Evolutionary conservation across 345 rosid species (phyloP).

Genomic region (Noccaea caerulescens): DNA sequence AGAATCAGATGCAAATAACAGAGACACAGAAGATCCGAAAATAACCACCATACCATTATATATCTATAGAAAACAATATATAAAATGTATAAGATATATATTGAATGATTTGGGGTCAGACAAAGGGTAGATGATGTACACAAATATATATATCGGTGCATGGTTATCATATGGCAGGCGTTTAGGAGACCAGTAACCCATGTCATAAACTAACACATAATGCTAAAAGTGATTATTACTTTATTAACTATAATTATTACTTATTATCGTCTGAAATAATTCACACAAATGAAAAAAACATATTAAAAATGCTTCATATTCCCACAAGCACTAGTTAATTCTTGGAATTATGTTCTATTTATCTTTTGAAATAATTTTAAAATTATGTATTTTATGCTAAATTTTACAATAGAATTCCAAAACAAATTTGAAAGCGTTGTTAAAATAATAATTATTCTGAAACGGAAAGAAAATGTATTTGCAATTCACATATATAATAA

Average conservation of each 20-base stretch:
- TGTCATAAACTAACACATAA: constrained; percentile 15
- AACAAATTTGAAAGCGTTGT: too few species aligned
- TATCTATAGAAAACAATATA: neutral
- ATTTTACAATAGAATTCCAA: neutral
- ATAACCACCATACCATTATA: constrained; percentile 14
- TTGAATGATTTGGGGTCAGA: neutral
- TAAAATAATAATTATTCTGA: too few species aligned
- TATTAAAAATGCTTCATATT: neutral
- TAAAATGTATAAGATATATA: neutral
- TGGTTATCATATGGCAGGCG: constrained; percentile 29
- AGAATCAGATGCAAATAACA: constrained; percentile 34
- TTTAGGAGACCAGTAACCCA: constrained; percentile 39
- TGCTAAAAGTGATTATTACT: constrained; percentile 7
- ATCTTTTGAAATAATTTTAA: neutral
- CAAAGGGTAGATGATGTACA: neutral
- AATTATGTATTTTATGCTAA: neutral
- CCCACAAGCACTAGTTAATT: neutral
- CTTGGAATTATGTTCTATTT: neutral
- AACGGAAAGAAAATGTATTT: neutral
- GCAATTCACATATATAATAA: neutral
- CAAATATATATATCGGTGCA: neutral
- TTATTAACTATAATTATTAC: constrained; percentile 15
- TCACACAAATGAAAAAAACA: neutral
- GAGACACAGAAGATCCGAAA: constrained; percentile 17
- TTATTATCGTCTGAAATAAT: neutral